Base-by-base conservation (phyloP, 2,329 filamentous ascomycete species). In the Aureobasidium sp. region DNA sequence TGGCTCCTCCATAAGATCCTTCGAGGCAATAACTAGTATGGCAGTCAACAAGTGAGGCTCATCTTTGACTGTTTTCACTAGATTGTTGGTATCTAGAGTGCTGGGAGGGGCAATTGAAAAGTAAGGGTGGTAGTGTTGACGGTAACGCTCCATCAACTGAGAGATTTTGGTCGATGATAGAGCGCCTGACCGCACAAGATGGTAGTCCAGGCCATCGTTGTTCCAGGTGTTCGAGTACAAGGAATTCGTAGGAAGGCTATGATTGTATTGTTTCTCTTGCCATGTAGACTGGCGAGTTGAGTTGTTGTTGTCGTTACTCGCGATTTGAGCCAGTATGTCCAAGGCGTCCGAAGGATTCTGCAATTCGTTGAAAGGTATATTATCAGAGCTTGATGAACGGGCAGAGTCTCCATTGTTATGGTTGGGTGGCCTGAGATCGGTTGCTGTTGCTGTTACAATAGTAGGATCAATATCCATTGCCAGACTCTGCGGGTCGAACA, bases 11-110 rank as follows among this genome's bases (percentile, higher is more conserved):
- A 81, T 78, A n/a, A 88, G 74, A 66, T 90, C 86, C 70, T 88
- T 87, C 8, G 86, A 87, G 4, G 85, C 83, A 51, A 90, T 85
- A 1, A 86, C 85, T 4, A 90, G 74, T 2, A 89, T 83, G 0
- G 86, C 86, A 0, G 86, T 89, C 17, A 89, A 77, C 0, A 90
- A 75, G 67, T 89, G 83, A 31, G 81, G 84, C 67, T 89, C 86
- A 29, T 81, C 80, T 2, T 78, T 75, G 5, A 84, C 82, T 63
- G 84, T 82, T 19, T 78, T 74, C 27, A 81, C 74, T 10, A 88
- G 71, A 60, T 80, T 74, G 15, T 74, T 69, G 40, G 78, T 75
- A 63, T 83, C 77, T 64, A 86, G 81, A 45, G 84, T 82, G 64
- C 80, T 79, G 38, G 78, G 76, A 10, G 85, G 83, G 0, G 86